Percentiles rank a stretch among this genome's conserved stretches.
Conservation (phyloP, 192 early-diverging fungal species). For the Coemansia umbellata region DNA sequence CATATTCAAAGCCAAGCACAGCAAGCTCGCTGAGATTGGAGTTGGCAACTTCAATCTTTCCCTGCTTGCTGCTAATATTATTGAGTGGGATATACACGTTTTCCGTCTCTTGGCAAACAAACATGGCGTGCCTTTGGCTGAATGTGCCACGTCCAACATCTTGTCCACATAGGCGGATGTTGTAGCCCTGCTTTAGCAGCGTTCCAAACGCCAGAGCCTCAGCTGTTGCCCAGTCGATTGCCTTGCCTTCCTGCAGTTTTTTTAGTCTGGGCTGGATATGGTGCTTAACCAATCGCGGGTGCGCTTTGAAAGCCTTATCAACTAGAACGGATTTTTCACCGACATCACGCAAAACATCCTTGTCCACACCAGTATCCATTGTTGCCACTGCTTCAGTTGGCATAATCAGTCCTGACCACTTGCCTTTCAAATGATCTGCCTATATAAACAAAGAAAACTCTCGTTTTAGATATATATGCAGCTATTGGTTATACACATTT, state of each 20-base stretch:
- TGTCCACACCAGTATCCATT: constrained; percentile 60
- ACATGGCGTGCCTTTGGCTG: constrained; percentile 95
- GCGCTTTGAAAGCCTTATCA: constrained; percentile 66
- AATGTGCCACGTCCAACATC: constrained; percentile 98
- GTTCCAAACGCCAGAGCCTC: constrained; percentile 91
- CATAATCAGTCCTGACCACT: constrained; percentile 76
- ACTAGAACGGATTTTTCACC: constrained; percentile 74
- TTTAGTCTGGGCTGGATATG: constrained; percentile 81
- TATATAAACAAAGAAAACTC: constrained; percentile 7
- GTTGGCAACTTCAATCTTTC: constrained; percentile 85
- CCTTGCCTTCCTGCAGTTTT: constrained; percentile 62
- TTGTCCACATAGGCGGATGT: constrained; percentile 93
- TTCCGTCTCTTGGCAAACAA: constrained; percentile 90
- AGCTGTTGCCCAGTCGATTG: constrained; percentile 92
- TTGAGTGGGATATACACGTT: constrained; percentile 85
- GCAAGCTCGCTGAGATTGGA: constrained; percentile 89
- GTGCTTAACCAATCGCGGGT: constrained; percentile 84
- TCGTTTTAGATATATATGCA: neutral
- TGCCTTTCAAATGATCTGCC: constrained; percentile 57
- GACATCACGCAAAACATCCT: constrained; percentile 61
- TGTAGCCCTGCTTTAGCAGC: constrained; percentile 75
- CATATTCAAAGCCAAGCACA: constrained; percentile 94
- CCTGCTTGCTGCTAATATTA: constrained; percentile 52
- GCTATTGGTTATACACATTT: neutral
- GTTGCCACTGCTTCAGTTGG: constrained; percentile 48